Percentiles rank a stretch among this genome's conserved stretches.
Conservation (phyloP, 495 filamentous ascomycete genomes). For the Penicillium odoratum region DNA sequence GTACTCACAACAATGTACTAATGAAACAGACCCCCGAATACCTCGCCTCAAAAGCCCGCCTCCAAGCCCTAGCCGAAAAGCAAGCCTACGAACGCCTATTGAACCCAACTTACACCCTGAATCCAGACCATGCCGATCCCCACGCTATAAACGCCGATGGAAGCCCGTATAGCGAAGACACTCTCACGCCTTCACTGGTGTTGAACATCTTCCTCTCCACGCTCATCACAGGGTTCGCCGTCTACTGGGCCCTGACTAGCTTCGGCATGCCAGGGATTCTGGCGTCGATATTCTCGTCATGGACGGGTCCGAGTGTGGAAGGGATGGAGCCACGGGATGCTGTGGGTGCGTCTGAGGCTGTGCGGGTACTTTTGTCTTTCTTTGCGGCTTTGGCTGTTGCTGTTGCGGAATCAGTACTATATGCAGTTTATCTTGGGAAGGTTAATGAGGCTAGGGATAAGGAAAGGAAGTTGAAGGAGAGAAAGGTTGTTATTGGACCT, state of each 20-base stretch:
- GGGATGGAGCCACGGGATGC: conserved; percentile 7
- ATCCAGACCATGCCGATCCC: conserved; percentile 46
- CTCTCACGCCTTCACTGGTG: conserved; percentile 45
- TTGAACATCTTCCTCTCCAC: conserved; percentile 50
- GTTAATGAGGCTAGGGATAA: conserved; percentile 68
- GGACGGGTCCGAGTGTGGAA: conserved; percentile 55
- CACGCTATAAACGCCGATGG: conserved; percentile 5
- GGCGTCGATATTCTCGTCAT: conserved; percentile 52
- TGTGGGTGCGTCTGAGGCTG: conserved; percentile 34
- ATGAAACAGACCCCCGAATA: conserved; percentile 72
- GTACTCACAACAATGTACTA: background rate
- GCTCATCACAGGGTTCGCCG: conserved; percentile 46
- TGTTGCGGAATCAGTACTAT: conserved; percentile 84
- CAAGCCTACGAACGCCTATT: conserved; percentile 77
- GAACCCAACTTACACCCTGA: conserved; percentile 38
- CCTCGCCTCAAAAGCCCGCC: conserved; percentile 81
- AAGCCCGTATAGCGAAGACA: conserved; percentile 20
- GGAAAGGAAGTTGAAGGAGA: conserved; percentile 64
- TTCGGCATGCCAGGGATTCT: conserved; percentile 52
- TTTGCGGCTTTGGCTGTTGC: conserved; percentile 60
- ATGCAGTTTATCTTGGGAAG: conserved; percentile 80
- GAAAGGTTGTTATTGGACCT: conserved; percentile 66
- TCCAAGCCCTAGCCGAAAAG: conserved; percentile 77
- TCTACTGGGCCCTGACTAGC: conserved; percentile 50
- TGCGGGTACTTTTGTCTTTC: conserved; percentile 41